Percentiles rank a stretch among this genome's conserved stretches.
phyloP scores from a whole-genome alignment of 2,329 filamentous ascomycete species.

The Fusarium brachygibbosum region DNA sequence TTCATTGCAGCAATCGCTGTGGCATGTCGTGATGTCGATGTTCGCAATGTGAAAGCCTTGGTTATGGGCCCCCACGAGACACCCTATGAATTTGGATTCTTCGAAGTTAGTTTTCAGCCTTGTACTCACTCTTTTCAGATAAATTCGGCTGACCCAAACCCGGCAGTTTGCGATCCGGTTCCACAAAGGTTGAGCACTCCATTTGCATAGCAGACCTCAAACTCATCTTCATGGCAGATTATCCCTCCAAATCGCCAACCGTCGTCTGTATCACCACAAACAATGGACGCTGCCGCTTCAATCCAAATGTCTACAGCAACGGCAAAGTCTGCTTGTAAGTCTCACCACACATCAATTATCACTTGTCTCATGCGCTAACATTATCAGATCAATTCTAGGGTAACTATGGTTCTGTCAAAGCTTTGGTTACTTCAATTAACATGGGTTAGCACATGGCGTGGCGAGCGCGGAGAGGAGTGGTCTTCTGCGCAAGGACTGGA shows the following conservation, averaged over 20 bases:
- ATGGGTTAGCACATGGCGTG: slow-evolving; percentile 87
- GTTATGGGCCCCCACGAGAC: slow-evolving; percentile 95
- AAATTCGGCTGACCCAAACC: slow-evolving; percentile 9
- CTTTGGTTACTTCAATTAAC: slow-evolving; percentile 25
- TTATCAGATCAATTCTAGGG: slow-evolving; percentile 86
- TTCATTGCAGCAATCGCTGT: slow-evolving; percentile 79
- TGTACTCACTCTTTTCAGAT: neutral
- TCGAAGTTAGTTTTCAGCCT: slow-evolving; percentile 75
- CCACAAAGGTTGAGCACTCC: slow-evolving; percentile 69
- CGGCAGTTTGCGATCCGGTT: slow-evolving; percentile 81
- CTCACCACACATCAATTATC: neutral
- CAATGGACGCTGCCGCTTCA: slow-evolving; percentile 88
- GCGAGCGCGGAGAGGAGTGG: slow-evolving; percentile 93
- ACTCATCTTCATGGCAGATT: slow-evolving; percentile 69
- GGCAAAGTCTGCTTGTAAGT: slow-evolving; percentile 94
- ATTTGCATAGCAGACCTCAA: slow-evolving; percentile 15
- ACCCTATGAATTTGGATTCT: slow-evolving; percentile 97
- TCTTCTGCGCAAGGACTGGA: slow-evolving; percentile 95
- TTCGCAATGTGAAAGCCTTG: slow-evolving; percentile 86
- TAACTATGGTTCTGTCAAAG: slow-evolving; percentile 57
- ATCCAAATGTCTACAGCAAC: slow-evolving; percentile 93
- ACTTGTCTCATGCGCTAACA: slow-evolving; percentile 33
- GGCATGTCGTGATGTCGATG: slow-evolving; percentile 87
- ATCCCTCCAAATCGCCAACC: slow-evolving; percentile 76
- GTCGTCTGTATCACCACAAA: slow-evolving; percentile 87